Conservation (phyloP, 345 rosid genomes). For the Hypericum perforatum region DNA sequence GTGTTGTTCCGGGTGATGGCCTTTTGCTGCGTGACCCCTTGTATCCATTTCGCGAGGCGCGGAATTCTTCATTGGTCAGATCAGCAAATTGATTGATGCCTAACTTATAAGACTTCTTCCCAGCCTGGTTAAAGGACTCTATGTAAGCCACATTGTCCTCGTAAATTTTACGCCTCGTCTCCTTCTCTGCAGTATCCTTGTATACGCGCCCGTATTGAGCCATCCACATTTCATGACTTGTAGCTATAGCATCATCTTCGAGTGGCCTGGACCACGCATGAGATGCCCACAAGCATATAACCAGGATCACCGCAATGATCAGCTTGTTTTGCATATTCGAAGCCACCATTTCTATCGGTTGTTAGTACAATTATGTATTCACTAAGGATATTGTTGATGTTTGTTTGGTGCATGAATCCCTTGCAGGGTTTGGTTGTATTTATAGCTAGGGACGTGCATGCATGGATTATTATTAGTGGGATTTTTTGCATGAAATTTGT, state of each 20-base stretch:
- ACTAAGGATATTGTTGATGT: no score
- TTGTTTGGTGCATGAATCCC: no score
- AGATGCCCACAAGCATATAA: slow-evolving; percentile 11
- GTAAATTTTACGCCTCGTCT: no score
- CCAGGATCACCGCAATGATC: background rate
- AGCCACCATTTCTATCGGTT: background rate
- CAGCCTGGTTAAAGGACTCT: slow-evolving; percentile 24
- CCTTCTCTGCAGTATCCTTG: no score
- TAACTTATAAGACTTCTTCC: slow-evolving; percentile 10
- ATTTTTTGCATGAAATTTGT: no score
- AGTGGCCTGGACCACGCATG: slow-evolving; percentile 18
- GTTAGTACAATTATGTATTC: no score
- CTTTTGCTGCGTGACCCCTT: no score
- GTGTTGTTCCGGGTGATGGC: no score
- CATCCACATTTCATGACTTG: slow-evolving; percentile 30
- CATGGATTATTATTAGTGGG: no score
- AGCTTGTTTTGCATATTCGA: background rate
- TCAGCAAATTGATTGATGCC: slow-evolving; percentile 13
- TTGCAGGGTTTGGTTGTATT: no score
- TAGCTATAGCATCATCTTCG: slow-evolving; percentile 14
- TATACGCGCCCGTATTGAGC: slow-evolving; percentile 16
- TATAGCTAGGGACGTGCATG: no score
- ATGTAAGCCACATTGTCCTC: slow-evolving; percentile 2
- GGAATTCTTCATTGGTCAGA: slow-evolving; percentile 16
- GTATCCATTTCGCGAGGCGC: no score